Percentiles rank a stretch among this genome's conserved stretches.
phyloP scores from a whole-genome alignment of 2,329 filamentous ascomycete species.

The Trichoderma cornu-damae region DNA sequence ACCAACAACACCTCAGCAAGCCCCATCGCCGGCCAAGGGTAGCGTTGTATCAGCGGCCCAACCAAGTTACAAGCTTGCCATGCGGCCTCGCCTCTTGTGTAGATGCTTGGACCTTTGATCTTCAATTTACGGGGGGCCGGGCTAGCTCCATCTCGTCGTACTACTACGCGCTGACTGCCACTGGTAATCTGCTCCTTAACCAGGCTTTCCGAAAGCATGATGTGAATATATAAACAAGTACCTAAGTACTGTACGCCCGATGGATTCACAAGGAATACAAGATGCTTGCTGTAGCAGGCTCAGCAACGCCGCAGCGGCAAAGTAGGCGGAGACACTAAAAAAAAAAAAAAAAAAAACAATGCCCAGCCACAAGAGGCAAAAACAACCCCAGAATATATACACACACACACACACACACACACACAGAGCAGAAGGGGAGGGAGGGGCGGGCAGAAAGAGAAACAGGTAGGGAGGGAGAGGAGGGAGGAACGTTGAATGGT shows the following conservation, averaged over 20 bases:
- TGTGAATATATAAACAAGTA: slow-evolving; percentile 6
- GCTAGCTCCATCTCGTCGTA: slow-evolving; percentile 8
- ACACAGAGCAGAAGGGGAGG: neutral
- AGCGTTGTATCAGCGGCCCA: neutral
- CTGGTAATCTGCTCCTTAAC: neutral
- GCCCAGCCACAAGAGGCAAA: neutral
- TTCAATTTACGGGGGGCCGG: neutral
- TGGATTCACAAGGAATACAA: neutral
- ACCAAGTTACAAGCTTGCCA: neutral
- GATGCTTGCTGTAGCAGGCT: neutral
- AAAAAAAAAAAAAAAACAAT: neutral
- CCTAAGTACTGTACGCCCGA: too few species aligned
- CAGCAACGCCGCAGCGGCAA: neutral
- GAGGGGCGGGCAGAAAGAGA: neutral
- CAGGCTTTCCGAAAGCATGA: neutral
- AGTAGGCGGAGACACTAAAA: too few species aligned
- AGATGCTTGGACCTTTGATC: slow-evolving; percentile 6
- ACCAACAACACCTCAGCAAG: slow-evolving; percentile 10
- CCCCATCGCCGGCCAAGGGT: slow-evolving; percentile 7
- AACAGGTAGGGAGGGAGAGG: neutral
- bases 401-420: neutral
- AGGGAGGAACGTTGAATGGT: too few species aligned
- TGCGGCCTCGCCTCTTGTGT: neutral
- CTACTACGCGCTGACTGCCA: too few species aligned
- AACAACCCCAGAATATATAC: neutral